These are phyloP conservation scores for Nitzschia sp. DNA, from an alignment of 108 stramenopile genomes.

Conservation along the genomic window DNA sequence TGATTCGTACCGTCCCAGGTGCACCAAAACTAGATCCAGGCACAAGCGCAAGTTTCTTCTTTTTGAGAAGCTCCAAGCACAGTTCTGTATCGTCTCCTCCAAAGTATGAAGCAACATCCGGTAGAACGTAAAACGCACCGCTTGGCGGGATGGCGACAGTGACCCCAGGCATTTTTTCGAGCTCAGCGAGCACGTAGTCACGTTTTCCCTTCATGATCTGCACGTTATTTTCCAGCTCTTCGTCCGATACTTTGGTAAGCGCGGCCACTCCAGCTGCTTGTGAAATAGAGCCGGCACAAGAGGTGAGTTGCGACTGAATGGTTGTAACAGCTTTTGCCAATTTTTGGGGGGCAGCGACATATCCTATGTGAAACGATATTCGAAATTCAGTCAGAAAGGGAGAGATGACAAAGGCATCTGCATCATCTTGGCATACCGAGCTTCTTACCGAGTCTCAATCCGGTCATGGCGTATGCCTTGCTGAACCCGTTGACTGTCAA, in stretches of 20 bases:
- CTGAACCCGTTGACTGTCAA: constrained; percentile 94
- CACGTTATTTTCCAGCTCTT: constrained; percentile 69
- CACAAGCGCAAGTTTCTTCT: constrained; percentile 90
- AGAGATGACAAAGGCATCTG: not conserved
- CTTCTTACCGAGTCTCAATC: constrained; percentile 67
- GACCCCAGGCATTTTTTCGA: constrained; percentile 73
- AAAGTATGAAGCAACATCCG: constrained; percentile 84
- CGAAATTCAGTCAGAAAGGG: too few species aligned
- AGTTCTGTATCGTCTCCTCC: constrained; percentile 81
- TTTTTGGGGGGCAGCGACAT: constrained; percentile 74
- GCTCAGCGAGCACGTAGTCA: constrained; percentile 78
- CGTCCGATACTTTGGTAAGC: constrained; percentile 67
- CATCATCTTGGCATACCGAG: not conserved
- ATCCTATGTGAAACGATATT: constrained; percentile 44
- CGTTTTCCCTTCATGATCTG: constrained; percentile 79
- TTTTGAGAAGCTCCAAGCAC: constrained; percentile 86
- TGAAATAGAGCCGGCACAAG: constrained; percentile 90
- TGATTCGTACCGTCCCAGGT: constrained; percentile 87
- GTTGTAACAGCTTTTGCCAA: constrained; percentile 79
- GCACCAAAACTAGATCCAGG: constrained; percentile 94
- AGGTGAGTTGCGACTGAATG: constrained; percentile 91
- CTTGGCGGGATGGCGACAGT: constrained; percentile 65
- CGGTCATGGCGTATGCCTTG: constrained; percentile 98
- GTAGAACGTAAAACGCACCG: constrained; percentile 96
- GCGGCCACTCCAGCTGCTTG: constrained; percentile 95